phyloP scores from a whole-genome alignment of 352 stramenopile genomes.

The Globisporangium uncinulatum region DNA sequence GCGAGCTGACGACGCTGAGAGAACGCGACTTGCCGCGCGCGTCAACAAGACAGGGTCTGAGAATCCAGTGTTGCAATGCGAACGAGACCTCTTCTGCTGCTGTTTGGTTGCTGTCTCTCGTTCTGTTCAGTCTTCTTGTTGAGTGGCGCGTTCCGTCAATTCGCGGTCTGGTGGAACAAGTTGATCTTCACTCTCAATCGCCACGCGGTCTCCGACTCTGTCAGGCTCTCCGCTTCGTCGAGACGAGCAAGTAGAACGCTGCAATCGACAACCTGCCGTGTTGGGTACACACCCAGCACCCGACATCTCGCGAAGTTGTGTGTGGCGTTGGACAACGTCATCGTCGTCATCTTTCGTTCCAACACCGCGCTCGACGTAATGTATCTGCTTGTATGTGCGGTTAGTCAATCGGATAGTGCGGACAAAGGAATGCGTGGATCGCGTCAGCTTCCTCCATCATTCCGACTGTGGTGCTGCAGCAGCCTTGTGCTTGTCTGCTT shows the following conservation, averaged over 20 bases:
- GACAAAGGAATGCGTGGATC: too few relatives aligned
- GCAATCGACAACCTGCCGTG: neutral
- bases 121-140: neutral
- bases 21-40: neutral
- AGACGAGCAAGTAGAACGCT: neutral
- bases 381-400: too few relatives aligned
- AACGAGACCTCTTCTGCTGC: neutral
- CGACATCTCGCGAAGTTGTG: neutral
- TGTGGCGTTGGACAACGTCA: slow-evolving; percentile 3
- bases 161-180: neutral
- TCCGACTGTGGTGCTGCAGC: too few relatives aligned
- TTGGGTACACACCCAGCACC: slow-evolving; percentile 8
- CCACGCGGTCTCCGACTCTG: neutral
- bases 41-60: neutral
- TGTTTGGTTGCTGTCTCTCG: neutral
- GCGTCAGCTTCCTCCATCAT: too few relatives aligned
- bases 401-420: too few relatives aligned
- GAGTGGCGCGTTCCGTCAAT: too few relatives aligned
- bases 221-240: neutral
- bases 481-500: too few relatives aligned
- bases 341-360: neutral
- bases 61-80: neutral
- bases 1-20: too few relatives aligned
- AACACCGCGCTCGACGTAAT: too few relatives aligned
- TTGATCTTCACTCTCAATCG: slow-evolving; percentile 4